Conservation (phyloP, 192 early-diverging fungal genomes). For the Coemansia sp. region DNA sequence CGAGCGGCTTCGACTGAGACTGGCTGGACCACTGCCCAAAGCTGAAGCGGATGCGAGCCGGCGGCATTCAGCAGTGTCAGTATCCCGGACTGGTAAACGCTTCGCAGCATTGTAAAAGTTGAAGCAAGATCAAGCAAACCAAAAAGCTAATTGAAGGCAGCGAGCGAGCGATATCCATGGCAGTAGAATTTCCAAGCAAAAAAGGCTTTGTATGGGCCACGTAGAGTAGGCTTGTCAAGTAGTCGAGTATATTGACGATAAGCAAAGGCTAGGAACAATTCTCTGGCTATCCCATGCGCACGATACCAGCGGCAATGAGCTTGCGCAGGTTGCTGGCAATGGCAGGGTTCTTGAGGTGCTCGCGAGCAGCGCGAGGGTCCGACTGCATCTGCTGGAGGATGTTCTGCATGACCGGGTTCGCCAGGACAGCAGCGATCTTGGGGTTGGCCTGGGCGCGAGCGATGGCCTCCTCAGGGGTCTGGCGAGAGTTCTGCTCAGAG, state of each 20-base stretch:
- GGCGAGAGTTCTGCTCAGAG: constrained; percentile 54
- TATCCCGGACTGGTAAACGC: constrained; percentile 39
- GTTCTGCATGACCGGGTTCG: constrained; percentile 93
- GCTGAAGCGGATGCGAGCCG: constrained; percentile 31
- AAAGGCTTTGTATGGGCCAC: background rate
- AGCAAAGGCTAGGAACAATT: background rate
- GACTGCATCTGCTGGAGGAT: constrained; percentile 97
- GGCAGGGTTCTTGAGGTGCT: constrained; percentile 94
- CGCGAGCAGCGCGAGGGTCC: constrained; percentile 87
- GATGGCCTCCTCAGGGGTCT: constrained; percentile 72
- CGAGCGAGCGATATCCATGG: background rate
- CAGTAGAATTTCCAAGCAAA: background rate
- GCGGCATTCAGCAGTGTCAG: constrained; percentile 43
- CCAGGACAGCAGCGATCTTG: constrained; percentile 81
- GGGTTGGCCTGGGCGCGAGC: constrained; percentile 89
- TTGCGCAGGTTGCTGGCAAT: constrained; percentile 94
- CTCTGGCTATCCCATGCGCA: constrained; percentile 61
- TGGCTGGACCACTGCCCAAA: constrained; percentile 19
- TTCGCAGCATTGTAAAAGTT: constrained; percentile 24
- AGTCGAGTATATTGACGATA: background rate
- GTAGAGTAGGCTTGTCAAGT: background rate
- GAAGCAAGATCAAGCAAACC: background rate
- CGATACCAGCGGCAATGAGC: constrained; percentile 85
- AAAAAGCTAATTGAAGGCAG: background rate
- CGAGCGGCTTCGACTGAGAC: background rate